Conservation (phyloP, 2,329 filamentous ascomycete genomes). For the Exophiala spinifera region DNA sequence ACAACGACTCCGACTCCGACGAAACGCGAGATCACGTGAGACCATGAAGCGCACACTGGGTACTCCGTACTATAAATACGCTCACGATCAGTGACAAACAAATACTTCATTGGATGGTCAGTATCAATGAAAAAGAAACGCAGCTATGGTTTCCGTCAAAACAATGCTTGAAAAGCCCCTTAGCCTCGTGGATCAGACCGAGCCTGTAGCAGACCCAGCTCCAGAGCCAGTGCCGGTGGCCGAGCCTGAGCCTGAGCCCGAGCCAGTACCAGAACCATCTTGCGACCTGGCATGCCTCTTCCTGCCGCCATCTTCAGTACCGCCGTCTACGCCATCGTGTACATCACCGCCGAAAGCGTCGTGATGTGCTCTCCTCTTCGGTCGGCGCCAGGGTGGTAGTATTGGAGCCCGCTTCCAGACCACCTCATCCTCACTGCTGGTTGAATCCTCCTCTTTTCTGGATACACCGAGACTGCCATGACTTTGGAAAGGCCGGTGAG, state of each 20-base stretch:
- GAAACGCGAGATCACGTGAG: slow-evolving; percentile 12
- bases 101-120: not conserved
- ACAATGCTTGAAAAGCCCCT: not conserved
- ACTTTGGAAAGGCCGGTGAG: slow-evolving; percentile 21
- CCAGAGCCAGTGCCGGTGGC: slow-evolving; percentile 9
- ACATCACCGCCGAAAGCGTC: slow-evolving; percentile 27
- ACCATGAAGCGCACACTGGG: too few relatives aligned
- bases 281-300: slow-evolving; percentile 18
- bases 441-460: slow-evolving; percentile 15
- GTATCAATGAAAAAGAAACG: too few relatives aligned
- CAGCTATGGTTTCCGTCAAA: not conserved
- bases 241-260: slow-evolving; percentile 12
- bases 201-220: slow-evolving; percentile 9
- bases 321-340: slow-evolving; percentile 18
- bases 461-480: slow-evolving; percentile 6
- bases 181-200: not conserved
- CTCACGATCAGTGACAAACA: too few relatives aligned
- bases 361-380: slow-evolving; percentile 25
- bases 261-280: slow-evolving; percentile 6
- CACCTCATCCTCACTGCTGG: slow-evolving; percentile 29
- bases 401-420: slow-evolving; percentile 24
- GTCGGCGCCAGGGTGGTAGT: slow-evolving; percentile 25
- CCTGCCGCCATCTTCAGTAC: slow-evolving; percentile 14
- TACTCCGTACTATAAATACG: too few relatives aligned
- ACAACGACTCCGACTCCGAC: not conserved